These are phyloP conservation scores for Blastomyces gilchristii DNA, from an alignment of 2,329 filamentous ascomycete species.

Conservation along the genomic window DNA sequence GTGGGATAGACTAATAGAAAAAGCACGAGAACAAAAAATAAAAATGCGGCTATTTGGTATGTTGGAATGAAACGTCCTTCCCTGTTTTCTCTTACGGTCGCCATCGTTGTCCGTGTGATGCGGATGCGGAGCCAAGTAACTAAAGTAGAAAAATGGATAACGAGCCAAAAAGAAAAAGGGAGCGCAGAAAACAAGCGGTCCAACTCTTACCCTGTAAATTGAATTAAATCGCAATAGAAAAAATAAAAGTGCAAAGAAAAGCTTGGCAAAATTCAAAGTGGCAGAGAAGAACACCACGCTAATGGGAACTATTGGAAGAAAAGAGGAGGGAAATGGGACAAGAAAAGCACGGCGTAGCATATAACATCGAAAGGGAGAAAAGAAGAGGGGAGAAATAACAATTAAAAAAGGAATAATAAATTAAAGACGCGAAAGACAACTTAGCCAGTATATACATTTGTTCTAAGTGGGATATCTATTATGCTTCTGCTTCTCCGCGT, in stretches of 20 bases:
- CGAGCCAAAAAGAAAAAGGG: background rate
- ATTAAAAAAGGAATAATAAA: background rate
- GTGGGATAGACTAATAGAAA: background rate
- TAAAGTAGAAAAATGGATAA: background rate
- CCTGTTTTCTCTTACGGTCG: background rate
- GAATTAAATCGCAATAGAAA: background rate
- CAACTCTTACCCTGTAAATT: background rate
- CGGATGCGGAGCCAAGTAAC: background rate
- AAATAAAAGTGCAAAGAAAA: background rate
- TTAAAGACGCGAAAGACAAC: background rate
- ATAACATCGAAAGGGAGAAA: background rate
- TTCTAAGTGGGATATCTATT: conserved; percentile 1
- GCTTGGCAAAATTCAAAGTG: background rate
- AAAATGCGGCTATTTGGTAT: background rate
- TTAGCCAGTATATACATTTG: conserved; percentile 4
- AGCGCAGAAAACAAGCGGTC: background rate
- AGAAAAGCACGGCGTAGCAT: background rate
- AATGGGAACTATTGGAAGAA: background rate
- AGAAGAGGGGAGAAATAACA: conserved; percentile 1
- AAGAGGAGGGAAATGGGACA: background rate
- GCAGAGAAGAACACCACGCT: background rate
- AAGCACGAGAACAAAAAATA: background rate
- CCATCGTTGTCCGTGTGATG: background rate
- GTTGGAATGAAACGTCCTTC: background rate
- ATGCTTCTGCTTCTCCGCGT: conserved; percentile 57